Evolutionary conservation across 208 protist species (phyloP), one percentile per base, ranked within the genome.

Genomic region (Leishmania turanica): DNA sequence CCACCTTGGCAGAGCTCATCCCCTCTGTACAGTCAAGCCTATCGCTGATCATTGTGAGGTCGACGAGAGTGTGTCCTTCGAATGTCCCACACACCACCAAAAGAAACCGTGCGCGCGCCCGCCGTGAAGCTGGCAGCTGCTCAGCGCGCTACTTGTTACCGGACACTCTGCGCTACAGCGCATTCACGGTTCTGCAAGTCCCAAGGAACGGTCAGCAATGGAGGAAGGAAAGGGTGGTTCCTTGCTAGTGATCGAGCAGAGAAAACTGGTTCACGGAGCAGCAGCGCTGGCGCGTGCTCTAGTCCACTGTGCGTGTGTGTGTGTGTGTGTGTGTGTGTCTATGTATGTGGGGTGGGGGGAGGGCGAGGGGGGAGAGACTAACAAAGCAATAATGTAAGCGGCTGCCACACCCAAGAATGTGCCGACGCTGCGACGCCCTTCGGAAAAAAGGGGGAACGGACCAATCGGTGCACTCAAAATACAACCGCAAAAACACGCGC

Each of bases 21-120:
- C n/a, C 62, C 9, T 85, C 77, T 37, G 27, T 75, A 45, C 34
- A 72, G 47, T 54, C 76, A 65, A 77, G 54, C 37, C 2, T 78
- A 9, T 68, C 66, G 24, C 53, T 79, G 7, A 81, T 77, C 73
- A 80, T 79, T 24, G n/a, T 9, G 34, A 62, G 2, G 47, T 11
- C n/a, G n/a, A 21, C 51, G n/a, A 47, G 8, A 71, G 37, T 27
- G 66, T 45, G 37, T 13, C 5, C 40, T 47, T n/a, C 21, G 31
- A 24, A 7, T 15, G 40, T 27, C 6, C 40, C 40, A 8, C 15
- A 2, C 2, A 65, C 24, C 69, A 17, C 34, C 34, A 27, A 68
- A 58, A 11, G 53, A 47, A 27, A 77, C 45, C 45, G 45, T 24
- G 13, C 11, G 24, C 42, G 19, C 34, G 21, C 68, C 53, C 42